Conservation (phyloP, 2,329 filamentous ascomycete genomes). For the Fusarium hainanense region DNA sequence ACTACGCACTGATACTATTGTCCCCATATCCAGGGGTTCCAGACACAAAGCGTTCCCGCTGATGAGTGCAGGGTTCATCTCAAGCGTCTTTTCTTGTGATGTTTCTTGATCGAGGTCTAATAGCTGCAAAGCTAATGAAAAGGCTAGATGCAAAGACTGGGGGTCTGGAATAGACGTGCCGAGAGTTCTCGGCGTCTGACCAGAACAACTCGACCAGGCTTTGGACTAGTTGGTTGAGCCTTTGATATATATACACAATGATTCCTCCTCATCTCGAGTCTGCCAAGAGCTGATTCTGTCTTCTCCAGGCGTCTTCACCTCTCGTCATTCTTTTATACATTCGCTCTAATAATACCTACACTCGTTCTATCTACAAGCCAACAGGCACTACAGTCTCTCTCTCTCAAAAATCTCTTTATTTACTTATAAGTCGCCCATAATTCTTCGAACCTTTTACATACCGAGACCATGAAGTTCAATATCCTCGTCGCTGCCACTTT, state of each 20-base stretch:
- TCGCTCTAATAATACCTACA: conserved; percentile 11
- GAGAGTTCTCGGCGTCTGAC: conserved; percentile 28
- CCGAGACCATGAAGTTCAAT: conserved; percentile 44
- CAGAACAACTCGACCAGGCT: background rate
- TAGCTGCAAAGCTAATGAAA: conserved; percentile 4
- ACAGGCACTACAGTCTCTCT: conserved; percentile 5
- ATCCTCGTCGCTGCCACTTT: conserved; percentile 38
- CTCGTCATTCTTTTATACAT: conserved; percentile 14
- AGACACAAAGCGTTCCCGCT: conserved; percentile 19
- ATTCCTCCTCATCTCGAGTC: background rate
- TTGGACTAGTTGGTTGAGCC: background rate
- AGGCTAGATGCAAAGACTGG: conserved; percentile 18
- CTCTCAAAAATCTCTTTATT: conserved; percentile 6
- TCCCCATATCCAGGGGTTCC: conserved; percentile 9
- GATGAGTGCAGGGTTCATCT: conserved; percentile 11
- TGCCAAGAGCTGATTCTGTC: conserved; percentile 4
- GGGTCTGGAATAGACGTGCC: conserved; percentile 30
- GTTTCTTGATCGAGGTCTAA: conserved; percentile 5
- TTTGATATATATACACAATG: conserved; percentile 20
- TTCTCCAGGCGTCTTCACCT: conserved; percentile 19
- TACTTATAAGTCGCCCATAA: background rate
- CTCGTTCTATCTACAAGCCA: conserved; percentile 3
- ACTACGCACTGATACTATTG: conserved; percentile 8
- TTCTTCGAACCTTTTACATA: background rate
- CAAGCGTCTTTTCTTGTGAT: conserved; percentile 5